Evolutionary conservation across 1,139 yeast genomes (phyloP), one percentile per base, ranked within the genome.

Genomic region (Hansenula sp.): DNA sequence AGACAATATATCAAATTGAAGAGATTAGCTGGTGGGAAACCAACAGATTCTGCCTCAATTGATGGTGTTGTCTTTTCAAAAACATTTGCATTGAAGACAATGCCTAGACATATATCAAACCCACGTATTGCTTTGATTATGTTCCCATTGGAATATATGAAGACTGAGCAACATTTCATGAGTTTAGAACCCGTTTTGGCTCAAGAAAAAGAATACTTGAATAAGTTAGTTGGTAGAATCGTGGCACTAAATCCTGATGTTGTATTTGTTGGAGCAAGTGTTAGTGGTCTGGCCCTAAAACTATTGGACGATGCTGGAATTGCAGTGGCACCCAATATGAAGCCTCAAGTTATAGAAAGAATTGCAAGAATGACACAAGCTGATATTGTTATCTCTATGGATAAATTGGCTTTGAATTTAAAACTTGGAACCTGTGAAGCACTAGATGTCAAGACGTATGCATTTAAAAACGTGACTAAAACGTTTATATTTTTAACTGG

Each of bases 1-100:
- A 75, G 94, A 29, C 94, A 86, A 49, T 90, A 88, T 60, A 80
- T 92, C 36, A 94, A 94, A 57, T 72, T 92, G 37, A 94, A 92
- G 56, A 74, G 89, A 46, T 77, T 90, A 12, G 71, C 82, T 1
- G 98, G 98, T 0, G 92, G 92, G 0, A 60, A 66, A 1, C 69
- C 77, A 9, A 68, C 68, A 14, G 82, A 83, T 37, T 78, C 95
- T 0, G 65, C 66, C 29, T 75, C 79, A 34, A 61, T 90, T 14
- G 81, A 85, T 55, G 99, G 98, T 1, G 65, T 88, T 7, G 83
- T 87, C 12, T 88, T 90, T 61, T 85, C 97, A 0, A 89, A 90
- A 50, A 78, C 82, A 26, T 68, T 90, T 31, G 95, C 96, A n/a
- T 69, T 86, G 33, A 87, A 82, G 55, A 62, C 75, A 3, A 94